Evolutionary conservation across 2,329 filamentous ascomycete species (phyloP), one percentile per base, ranked within the genome.

Genomic region (Neopestalotiopsis sp.): DNA sequence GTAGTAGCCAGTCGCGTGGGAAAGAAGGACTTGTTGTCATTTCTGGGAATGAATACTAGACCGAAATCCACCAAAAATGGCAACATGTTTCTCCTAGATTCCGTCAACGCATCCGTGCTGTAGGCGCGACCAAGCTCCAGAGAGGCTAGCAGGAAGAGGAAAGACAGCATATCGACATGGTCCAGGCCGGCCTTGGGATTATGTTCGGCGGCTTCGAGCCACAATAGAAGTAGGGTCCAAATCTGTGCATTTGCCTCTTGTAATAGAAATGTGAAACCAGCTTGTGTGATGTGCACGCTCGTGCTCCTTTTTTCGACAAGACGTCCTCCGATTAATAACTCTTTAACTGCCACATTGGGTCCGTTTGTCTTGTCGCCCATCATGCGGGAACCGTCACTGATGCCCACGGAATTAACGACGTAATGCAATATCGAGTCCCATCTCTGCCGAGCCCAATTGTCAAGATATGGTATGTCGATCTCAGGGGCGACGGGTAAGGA

Each of bases 341-440:
- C 89, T 80, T 95, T 97, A 38, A 98, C 97, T 17, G 92, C 92
- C 75, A 89, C 88, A 78, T 92, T 93, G 38, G 92, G 89, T 0
- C 86, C 86, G 68, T 82, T 79, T 5, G 69, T 81, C 24, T 82
- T 81, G 40, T 84, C 85, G 57, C 84, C 81, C 17, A 56, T 24
- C 52, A 28, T 59, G 17, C 83, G 68, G 40, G 59, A 66, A 17
- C 34, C 34, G 40, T 70, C 81, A 63, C 85, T 79, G 59, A 82
- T 82, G 1, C 88, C 90, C 9, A 92, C 91, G 70, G 89, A 92
- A 69, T 92, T 93, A 24, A 99, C 96, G 78, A 99, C 95, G 77
- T 94, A 99, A 79, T 98, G 96, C 62, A 99, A 81, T 34, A 99
- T 97, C 32, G 94, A 92, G 80, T 99, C 97, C 95, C 96, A 99